phyloP scores from a whole-genome alignment of 495 filamentous ascomycete species.

The Melanomma pulvis-pyrius region DNA sequence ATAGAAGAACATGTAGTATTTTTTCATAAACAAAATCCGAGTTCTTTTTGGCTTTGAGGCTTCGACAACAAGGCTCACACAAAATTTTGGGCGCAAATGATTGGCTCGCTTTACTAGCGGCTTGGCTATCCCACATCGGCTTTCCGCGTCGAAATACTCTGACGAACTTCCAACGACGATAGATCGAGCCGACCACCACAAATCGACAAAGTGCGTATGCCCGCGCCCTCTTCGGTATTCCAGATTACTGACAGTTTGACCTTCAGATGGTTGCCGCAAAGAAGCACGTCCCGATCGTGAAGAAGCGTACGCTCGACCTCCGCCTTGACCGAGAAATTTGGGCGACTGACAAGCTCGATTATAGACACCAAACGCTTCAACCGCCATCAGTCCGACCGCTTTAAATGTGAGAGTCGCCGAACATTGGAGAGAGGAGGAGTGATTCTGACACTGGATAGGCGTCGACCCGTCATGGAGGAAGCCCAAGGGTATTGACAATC shows the following conservation, averaged over 20 bases:
- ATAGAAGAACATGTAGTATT: no score
- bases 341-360: conserved; percentile 17
- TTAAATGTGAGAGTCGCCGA: conserved; percentile 62
- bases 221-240: neutral
- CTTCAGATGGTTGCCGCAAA: conserved; percentile 93
- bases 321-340: conserved; percentile 1
- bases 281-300: conserved; percentile 98
- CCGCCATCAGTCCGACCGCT: conserved; percentile 95
- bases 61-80: no score
- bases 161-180: conserved; percentile 26
- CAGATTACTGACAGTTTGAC: conserved; percentile 17
- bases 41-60: no score
- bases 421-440: conserved; percentile 4
- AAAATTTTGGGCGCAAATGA: no score
- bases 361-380: conserved; percentile 85
- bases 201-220: conserved; percentile 32
- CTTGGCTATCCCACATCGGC: conserved; percentile 7
- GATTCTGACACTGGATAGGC: conserved; percentile 28
- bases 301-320: conserved; percentile 83
- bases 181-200: conserved; percentile 25
- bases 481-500: conserved; percentile 98
- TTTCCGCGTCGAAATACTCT: neutral
- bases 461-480: conserved; percentile 90
- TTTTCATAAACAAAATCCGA: no score
- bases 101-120: conserved; percentile 27